These are phyloP conservation scores for Casaregolazyma lundiana DNA, from an alignment of 1,139 yeast genomes.

Conservation along the genomic window DNA sequence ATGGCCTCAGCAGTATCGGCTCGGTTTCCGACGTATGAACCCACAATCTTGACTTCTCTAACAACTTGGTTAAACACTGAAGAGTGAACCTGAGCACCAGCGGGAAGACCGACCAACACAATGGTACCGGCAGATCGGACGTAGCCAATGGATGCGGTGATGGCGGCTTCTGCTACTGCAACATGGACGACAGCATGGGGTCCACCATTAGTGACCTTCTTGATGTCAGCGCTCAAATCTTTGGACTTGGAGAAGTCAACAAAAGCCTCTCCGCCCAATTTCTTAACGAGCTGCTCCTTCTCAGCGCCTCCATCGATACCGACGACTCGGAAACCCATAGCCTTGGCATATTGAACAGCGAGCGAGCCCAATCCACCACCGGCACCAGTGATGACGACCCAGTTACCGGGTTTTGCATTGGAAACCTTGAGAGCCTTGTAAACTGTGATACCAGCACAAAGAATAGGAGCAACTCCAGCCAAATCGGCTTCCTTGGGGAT, in stretches of 20 bases:
- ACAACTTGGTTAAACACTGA: constrained; percentile 63
- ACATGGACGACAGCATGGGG: constrained; percentile 80
- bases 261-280: constrained; percentile 66
- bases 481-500: constrained; percentile 67
- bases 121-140: constrained; percentile 73
- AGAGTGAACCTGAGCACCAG: constrained; percentile 58
- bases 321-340: constrained; percentile 73
- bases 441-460: constrained; percentile 80
- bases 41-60: constrained; percentile 59
- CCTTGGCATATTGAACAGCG: constrained; percentile 76
- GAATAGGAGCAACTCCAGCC: constrained; percentile 69
- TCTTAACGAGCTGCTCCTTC: constrained; percentile 51
- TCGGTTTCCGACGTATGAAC: constrained; percentile 79
- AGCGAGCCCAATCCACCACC: constrained; percentile 82
- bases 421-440: constrained; percentile 78
- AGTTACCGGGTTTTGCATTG: constrained; percentile 60
- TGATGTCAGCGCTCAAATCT: constrained; percentile 49
- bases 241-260: constrained; percentile 52
- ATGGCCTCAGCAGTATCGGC: constrained; percentile 75
- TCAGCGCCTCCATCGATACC: constrained; percentile 74
- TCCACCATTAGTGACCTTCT: constrained; percentile 62
- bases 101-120: constrained; percentile 78
- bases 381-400: constrained; percentile 80
- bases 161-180: constrained; percentile 72
- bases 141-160: constrained; percentile 61